Percentiles rank a stretch among this genome's conserved stretches.
Conservation (phyloP, 1,284 basidiomycete species). For the Rugiboletus extremiorientalis region DNA sequence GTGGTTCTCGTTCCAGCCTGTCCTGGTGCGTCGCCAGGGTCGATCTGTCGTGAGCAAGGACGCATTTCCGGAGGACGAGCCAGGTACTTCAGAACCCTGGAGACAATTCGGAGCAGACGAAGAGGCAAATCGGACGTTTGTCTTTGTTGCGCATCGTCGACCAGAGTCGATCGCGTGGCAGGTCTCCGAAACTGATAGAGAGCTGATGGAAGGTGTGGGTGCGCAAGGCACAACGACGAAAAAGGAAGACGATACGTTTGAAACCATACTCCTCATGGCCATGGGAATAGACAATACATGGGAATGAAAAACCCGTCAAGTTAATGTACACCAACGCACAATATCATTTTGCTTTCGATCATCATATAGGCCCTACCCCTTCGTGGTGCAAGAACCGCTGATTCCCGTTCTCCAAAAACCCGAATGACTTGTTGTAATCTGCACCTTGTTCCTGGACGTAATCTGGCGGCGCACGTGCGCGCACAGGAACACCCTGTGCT, state of each 20-base stretch:
- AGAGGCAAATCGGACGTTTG: slow-evolving; percentile 48
- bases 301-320: neutral
- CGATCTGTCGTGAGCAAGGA: neutral
- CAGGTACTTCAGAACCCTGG: slow-evolving; percentile 32
- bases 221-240: slow-evolving; percentile 40
- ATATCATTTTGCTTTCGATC: neutral
- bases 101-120: slow-evolving; percentile 38
- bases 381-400: slow-evolving; percentile 46
- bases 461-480: slow-evolving; percentile 55
- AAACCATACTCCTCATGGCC: slow-evolving; percentile 61
- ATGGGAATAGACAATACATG: slow-evolving; percentile 31
- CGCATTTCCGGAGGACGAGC: slow-evolving; percentile 3
- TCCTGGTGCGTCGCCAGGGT: slow-evolving; percentile 39
- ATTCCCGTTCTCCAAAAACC: slow-evolving; percentile 57
- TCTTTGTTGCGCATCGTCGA: slow-evolving; percentile 61
- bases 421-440: slow-evolving; percentile 53
- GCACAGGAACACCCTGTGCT: slow-evolving; percentile 40
- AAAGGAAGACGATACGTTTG: slow-evolving; percentile 68
- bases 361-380: slow-evolving; percentile 7
- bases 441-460: slow-evolving; percentile 44
- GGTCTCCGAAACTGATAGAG: slow-evolving; percentile 51
- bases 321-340: neutral
- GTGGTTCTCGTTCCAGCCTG: slow-evolving; percentile 75
- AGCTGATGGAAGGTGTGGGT: slow-evolving; percentile 56
- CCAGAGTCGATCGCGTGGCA: slow-evolving; percentile 55